Percentiles rank a stretch among this genome's conserved stretches.
phyloP scores from a whole-genome alignment of 345 rosid genomes.

The Populus alba region DNA sequence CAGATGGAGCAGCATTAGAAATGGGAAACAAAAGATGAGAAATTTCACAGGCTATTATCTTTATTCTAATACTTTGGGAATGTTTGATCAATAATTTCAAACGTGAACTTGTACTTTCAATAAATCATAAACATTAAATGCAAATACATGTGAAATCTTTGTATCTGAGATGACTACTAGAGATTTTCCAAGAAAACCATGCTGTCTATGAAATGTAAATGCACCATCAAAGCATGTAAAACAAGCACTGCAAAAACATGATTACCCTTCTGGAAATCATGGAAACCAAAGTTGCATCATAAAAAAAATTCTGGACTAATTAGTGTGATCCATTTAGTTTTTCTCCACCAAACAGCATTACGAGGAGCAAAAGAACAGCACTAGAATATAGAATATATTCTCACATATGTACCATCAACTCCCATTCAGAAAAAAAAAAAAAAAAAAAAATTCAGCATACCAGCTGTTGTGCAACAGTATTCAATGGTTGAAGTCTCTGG shows the following conservation, averaged over 20 bases:
- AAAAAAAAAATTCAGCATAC: constrained; percentile 33
- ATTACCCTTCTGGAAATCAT: not conserved
- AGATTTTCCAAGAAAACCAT: not conserved
- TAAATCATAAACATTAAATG: not conserved
- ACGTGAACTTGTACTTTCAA: not conserved
- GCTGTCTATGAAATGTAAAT: not conserved
- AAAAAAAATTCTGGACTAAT: too few species aligned
- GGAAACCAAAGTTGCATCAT: not conserved
- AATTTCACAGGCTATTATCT: not conserved
- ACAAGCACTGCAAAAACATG: not conserved
- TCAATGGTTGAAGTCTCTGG: constrained; percentile 73
- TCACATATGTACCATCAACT: not conserved
- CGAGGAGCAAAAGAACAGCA: not conserved
- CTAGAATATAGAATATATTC: not conserved
- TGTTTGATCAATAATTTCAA: not conserved
- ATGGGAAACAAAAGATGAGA: not conserved
- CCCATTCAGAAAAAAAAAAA: not conserved
- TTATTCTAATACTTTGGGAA: not conserved
- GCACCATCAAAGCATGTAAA: not conserved
- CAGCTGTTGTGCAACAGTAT: constrained; percentile 83
- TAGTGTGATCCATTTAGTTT: too few species aligned
- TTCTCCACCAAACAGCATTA: too few species aligned
- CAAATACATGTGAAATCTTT: not conserved
- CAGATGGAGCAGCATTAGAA: not conserved
- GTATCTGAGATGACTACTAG: not conserved